Evolutionary conservation across 495 filamentous ascomycete species (phyloP), one percentile per base, ranked within the genome.

Genomic region (Neurospora intermedia): DNA sequence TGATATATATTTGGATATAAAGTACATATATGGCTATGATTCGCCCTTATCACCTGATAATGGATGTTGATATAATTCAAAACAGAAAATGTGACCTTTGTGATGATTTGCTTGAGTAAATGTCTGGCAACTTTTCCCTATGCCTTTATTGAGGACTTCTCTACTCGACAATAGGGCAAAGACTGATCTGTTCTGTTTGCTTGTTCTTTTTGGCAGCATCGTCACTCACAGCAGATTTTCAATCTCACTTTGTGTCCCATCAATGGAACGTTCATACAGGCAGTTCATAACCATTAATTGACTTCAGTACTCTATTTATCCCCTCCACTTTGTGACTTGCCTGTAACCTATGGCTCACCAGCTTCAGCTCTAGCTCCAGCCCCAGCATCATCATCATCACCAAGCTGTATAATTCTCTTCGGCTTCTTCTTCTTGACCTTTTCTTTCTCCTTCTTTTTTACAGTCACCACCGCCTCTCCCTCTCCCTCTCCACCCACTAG

Each of bases 391-490:
- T 8, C 73, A 16, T 70, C 74, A 23, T 76, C 78, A 69, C 75
- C 77, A 77, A 80, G 40, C 69, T 76, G 72, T 62, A 77, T 75
- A 45, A 77, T 70, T 31, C 76, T 75, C 73, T 81, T 82, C n/a
- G 79, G 76, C 75, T 84, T 85, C 75, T 81, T 85, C 80, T 87
- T 88, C 82, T 86, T 88, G 75, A 83, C 84, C 78, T 84, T 86
- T 69, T 69, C 70, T 35, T 75, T 74, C 2, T 13, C 69, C 73
- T 78, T 84, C 79, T 85, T 88, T 78, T 84, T 87, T 71, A 80
- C 78, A 70, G 79, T 80, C 27, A 75, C 73, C 23, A 74, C 48
- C n/a, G n/a, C 77, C 20, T 76, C 75, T 38, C 69, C 74, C 2
- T 45, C 72, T 9, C n/a, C 73, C 39, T 69, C 71, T 27, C 43